A percentile compares a stretch with the other conserved stretches of the same genome.
Conservation (phyloP, 2,329 filamentous ascomycete species). For the Ceratocystis papillata region DNA sequence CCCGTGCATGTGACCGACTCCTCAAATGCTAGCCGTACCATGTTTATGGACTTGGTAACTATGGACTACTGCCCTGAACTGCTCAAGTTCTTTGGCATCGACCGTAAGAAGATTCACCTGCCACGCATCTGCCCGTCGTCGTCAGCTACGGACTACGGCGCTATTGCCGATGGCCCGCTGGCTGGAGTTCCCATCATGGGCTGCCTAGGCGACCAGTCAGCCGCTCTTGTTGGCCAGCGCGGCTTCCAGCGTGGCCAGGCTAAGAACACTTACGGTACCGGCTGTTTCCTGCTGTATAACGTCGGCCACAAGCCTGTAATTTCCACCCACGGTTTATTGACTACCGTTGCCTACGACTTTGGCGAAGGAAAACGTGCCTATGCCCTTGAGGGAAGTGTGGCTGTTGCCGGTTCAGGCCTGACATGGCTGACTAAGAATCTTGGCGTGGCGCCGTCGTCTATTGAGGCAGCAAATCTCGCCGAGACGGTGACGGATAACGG, state of each 20-base stretch:
- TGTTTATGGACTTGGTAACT: conserved; percentile 85
- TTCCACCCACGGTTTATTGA: conserved; percentile 68
- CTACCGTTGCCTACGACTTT: conserved; percentile 82
- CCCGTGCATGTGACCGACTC: conserved; percentile 71
- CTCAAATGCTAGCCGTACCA: conserved; percentile 79
- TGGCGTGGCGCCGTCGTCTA: conserved; percentile 44
- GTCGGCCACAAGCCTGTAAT: conserved; percentile 77
- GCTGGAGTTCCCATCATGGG: conserved; percentile 66
- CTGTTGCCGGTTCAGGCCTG: conserved; percentile 69
- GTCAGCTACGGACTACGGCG: conserved; percentile 60
- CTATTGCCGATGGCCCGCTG: conserved; percentile 52
- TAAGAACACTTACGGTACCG: conserved; percentile 87
- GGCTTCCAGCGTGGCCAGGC: conserved; percentile 72
- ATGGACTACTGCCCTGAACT: conserved; percentile 69
- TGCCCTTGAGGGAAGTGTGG: conserved; percentile 73
- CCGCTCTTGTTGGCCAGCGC: conserved; percentile 74
- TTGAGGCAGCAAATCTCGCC: conserved; percentile 42
- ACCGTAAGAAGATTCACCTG: conserved; percentile 55
- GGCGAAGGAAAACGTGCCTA: conserved; percentile 52
- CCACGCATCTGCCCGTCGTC: conserved; percentile 80
- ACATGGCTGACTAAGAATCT: conserved; percentile 61
- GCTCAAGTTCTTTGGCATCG: conserved; percentile 67
- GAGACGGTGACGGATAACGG: conserved; percentile 57
- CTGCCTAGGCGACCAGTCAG: conserved; percentile 77
- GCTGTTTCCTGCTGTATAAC: conserved; percentile 83